phyloP scores from a whole-genome alignment of 768 basidiomycete genomes.

The Lactarius deliciosus region DNA sequence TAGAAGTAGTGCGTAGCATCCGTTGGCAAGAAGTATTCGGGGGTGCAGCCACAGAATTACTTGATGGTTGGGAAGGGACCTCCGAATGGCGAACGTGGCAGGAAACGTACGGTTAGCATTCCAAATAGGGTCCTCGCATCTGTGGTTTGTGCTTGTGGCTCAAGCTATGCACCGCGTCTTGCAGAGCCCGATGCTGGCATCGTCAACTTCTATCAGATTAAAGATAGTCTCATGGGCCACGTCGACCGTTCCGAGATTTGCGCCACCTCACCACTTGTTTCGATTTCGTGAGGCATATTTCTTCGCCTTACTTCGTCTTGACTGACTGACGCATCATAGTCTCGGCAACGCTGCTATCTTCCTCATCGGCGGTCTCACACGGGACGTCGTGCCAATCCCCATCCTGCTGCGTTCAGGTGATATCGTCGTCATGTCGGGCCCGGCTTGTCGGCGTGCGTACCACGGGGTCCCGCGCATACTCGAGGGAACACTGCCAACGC shows the following conservation, averaged over 20 bases:
- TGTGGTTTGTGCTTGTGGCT: background rate
- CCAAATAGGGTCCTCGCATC: background rate
- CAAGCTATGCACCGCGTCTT: conserved; percentile 5
- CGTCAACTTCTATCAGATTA: conserved; percentile 91
- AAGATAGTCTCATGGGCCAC: conserved; percentile 95
- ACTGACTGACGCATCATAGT: conserved; percentile 40
- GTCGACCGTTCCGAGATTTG: conserved; percentile 97
- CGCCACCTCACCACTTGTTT: conserved; percentile 87
- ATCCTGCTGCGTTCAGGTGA: conserved; percentile 92
- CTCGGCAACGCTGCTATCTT: conserved; percentile 89
- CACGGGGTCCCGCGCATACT: conserved; percentile 92
- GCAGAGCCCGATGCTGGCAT: conserved; percentile 95
- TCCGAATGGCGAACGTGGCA: conserved; percentile 74
- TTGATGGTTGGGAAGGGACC: conserved; percentile 52
- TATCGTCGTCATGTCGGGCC: conserved; percentile 90
- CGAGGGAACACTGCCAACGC: conserved; percentile 70
- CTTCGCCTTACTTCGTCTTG: background rate
- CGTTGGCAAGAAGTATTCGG: conserved; percentile 70
- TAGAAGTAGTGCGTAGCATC: conserved; percentile 56
- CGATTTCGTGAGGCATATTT: conserved; percentile 72
- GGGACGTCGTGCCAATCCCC: conserved; percentile 73
- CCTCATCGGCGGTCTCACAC: conserved; percentile 80
- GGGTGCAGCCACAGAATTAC: conserved; percentile 27
- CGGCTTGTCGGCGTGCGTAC: conserved; percentile 79
- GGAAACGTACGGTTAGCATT: conserved; percentile 67